These are phyloP conservation scores for Dothistroma septosporum DNA, from an alignment of 2,329 filamentous ascomycete genomes.

Conservation along the genomic window DNA sequence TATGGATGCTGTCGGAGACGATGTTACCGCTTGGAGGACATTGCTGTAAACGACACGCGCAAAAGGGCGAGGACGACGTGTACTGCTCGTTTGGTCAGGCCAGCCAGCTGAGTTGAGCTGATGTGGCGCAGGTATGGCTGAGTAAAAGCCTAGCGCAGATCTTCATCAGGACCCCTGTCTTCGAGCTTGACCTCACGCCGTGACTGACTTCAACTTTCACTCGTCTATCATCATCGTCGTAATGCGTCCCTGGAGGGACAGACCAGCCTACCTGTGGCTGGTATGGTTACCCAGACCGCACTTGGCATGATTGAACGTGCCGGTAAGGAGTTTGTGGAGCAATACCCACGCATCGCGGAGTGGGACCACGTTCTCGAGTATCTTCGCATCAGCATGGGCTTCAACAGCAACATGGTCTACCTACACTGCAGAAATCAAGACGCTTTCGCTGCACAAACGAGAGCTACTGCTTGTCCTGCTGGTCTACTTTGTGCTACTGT, in stretches of 20 bases:
- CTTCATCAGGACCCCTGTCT: background rate
- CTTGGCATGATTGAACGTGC: conserved; percentile 8
- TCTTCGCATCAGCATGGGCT: conserved; percentile 4
- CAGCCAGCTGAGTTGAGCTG: background rate
- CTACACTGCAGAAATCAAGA: background rate
- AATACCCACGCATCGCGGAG: background rate
- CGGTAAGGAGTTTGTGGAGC: conserved; percentile 1
- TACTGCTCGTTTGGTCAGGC: background rate
- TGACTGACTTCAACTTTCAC: background rate
- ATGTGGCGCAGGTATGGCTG: background rate
- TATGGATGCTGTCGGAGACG: background rate
- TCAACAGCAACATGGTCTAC: background rate
- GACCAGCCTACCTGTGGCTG: conserved; percentile 5
- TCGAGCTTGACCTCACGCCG: background rate
- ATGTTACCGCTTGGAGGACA: background rate
- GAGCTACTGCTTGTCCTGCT: background rate
- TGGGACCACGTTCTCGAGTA: conserved; percentile 3
- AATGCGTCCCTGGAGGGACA: conserved; percentile 3
- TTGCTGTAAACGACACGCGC: background rate
- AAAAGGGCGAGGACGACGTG: background rate
- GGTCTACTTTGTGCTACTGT: background rate
- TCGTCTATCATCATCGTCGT: background rate
- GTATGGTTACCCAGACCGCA: conserved; percentile 6
- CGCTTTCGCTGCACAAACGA: background rate
- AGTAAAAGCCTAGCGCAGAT: background rate